Conservation (phyloP, 2,329 filamentous ascomycete genomes). For the Neofusicoccum cordaticola region DNA sequence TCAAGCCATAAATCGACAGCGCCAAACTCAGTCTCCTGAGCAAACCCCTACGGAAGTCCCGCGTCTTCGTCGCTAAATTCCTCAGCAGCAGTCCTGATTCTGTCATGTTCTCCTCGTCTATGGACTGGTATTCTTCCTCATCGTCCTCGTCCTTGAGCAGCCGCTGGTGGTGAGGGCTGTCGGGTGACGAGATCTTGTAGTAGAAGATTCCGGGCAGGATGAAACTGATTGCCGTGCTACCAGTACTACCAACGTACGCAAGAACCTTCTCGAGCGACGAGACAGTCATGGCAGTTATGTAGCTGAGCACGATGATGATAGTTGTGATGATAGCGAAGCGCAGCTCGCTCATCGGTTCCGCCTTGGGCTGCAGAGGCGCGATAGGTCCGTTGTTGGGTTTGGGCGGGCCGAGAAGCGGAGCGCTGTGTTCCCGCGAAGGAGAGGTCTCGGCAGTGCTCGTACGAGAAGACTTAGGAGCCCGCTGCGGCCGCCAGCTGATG, state of each 20-base stretch:
- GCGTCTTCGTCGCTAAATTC: slow-evolving; percentile 50
- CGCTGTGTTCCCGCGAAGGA: slow-evolving; percentile 44
- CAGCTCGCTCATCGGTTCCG: slow-evolving; percentile 70
- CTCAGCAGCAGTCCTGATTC: slow-evolving; percentile 5
- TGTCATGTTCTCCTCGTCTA: slow-evolving; percentile 49
- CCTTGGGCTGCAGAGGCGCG: slow-evolving; percentile 23
- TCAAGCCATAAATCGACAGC: slow-evolving; percentile 76
- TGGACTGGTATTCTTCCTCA: slow-evolving; percentile 59
- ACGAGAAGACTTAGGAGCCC: slow-evolving; percentile 24
- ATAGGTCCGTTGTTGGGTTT: slow-evolving; percentile 16
- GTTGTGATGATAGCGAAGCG: slow-evolving; percentile 90
- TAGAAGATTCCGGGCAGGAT: slow-evolving; percentile 96
- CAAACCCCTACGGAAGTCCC: slow-evolving; percentile 60
- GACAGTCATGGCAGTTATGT: slow-evolving; percentile 86
- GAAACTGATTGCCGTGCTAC: slow-evolving; percentile 93
- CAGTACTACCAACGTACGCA: slow-evolving; percentile 92
- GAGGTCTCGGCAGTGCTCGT: slow-evolving; percentile 22
- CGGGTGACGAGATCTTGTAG: slow-evolving; percentile 93
- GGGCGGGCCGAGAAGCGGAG: slow-evolving; percentile 27
- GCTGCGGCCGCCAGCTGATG: slow-evolving; percentile 76
- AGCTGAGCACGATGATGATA: slow-evolving; percentile 76
- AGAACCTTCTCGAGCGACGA: slow-evolving; percentile 85
- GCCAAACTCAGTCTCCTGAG: slow-evolving; percentile 71
- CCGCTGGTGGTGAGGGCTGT: slow-evolving; percentile 80
- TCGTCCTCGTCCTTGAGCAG: slow-evolving; percentile 90